A percentile compares a stretch with the other conserved stretches of the same genome.
Conservation (phyloP, 441 rosid genomes). For the Gossypium gossypioides region DNA sequence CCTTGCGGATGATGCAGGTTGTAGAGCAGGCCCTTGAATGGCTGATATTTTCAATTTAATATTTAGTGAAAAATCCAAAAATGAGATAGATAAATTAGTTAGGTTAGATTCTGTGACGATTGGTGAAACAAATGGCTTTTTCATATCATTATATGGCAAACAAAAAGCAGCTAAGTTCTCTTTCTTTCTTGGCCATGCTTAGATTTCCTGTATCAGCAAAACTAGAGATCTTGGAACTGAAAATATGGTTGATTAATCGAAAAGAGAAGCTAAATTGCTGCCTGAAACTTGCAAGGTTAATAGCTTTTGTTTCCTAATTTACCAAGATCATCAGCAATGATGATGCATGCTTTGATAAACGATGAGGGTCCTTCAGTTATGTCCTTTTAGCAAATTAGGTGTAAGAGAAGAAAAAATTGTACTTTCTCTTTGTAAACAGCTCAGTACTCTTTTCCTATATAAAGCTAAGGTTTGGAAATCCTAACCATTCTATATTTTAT, state of each 20-base stretch:
- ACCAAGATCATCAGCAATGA: slow-evolving; percentile 4
- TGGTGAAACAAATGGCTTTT: neutral
- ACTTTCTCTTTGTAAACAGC: neutral
- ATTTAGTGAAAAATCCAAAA: neutral
- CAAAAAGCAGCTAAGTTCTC: neutral
- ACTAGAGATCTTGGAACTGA: too few species aligned
- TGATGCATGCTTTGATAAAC: slow-evolving; percentile 7
- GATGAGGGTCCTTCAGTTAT: slow-evolving; percentile 6
- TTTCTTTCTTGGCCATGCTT: too few species aligned
- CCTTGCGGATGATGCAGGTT: too few species aligned
- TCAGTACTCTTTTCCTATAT: neutral
- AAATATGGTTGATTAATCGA: neutral
- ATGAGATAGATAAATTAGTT: slow-evolving; percentile 3
- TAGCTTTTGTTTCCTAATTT: neutral
- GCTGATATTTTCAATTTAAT: neutral
- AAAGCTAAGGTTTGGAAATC: slow-evolving; percentile 1
- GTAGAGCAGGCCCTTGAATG: too few species aligned
- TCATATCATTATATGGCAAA: neutral
- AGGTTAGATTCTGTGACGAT: slow-evolving; percentile 3
- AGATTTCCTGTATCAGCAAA: too few species aligned
- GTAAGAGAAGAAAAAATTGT: neutral
- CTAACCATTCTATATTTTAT: neutral
- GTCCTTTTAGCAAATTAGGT: slow-evolving; percentile 9
- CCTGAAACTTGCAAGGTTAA: neutral
- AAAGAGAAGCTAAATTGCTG: slow-evolving; percentile 1